Percentiles rank a stretch among this genome's conserved stretches.
Evolutionary conservation across 371 early-diverging fungal species (phyloP).

Genomic region (Dichotomocladium elegans): DNA sequence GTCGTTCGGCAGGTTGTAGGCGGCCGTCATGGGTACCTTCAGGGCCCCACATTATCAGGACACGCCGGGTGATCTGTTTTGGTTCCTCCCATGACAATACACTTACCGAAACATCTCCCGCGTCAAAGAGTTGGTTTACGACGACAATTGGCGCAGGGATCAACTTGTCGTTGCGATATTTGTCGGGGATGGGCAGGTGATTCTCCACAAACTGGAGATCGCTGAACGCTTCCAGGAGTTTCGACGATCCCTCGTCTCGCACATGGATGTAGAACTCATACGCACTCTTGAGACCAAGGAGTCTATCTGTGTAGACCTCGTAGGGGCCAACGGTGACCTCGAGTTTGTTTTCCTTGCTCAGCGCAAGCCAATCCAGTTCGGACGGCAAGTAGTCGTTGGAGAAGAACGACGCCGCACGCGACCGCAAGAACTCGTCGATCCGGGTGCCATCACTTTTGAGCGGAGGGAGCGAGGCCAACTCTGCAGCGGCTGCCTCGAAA

Average conservation of each 20-base stretch:
- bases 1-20: conserved; percentile 84
- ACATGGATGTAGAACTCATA: conserved; percentile 75
- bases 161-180: conserved; percentile 65
- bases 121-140: conserved; percentile 73
- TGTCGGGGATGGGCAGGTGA: conserved; percentile 70
- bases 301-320: conserved; percentile 76
- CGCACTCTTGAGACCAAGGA: conserved; percentile 66
- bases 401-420: conserved; percentile 59
- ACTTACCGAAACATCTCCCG: conserved; percentile 74
- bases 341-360: conserved; percentile 53
- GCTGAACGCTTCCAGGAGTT: conserved; percentile 66
- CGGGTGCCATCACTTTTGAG: conserved; percentile 29
- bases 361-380: conserved; percentile 71
- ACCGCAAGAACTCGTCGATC: conserved; percentile 54
- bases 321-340: conserved; percentile 80
- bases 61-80: not conserved
- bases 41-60: not conserved
- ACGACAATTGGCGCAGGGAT: conserved; percentile 75
- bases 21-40: conserved; percentile 62
- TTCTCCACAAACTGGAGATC: conserved; percentile 68
- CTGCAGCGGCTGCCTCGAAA: conserved; percentile 57
- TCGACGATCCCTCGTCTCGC: conserved; percentile 64
- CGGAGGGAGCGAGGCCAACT: conserved; percentile 36
- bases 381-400: conserved; percentile 68
- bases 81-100: no score